Conservation (phyloP, 257 asterid species). For the Capsicum chinense region DNA sequence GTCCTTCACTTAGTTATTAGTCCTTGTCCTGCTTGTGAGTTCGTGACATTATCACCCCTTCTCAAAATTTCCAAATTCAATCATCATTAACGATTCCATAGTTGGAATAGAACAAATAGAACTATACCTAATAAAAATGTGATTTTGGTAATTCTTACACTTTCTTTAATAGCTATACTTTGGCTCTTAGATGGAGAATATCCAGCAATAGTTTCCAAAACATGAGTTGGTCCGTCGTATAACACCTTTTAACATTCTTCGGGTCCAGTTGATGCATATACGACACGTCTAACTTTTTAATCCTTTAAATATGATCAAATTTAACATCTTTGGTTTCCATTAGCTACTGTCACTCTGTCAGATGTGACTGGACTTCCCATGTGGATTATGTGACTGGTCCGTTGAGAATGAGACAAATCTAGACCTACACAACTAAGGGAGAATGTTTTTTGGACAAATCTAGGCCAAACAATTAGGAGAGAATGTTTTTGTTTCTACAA, state of each 20-base stretch:
- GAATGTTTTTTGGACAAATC: neutral
- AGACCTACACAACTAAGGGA: neutral
- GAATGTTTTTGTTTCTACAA: neutral
- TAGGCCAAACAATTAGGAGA: neutral
- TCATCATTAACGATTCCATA: neutral
- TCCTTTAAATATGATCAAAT: neutral
- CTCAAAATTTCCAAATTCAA: neutral
- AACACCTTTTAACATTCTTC: neutral
- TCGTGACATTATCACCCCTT: neutral
- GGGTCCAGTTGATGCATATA: neutral
- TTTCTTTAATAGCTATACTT: neutral
- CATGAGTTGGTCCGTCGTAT: neutral
- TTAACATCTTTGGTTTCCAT: conserved; percentile 13
- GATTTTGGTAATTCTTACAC: neutral
- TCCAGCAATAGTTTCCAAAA: neutral
- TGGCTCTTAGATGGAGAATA: neutral
- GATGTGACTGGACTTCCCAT: neutral
- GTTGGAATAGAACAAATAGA: neutral
- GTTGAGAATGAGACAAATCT: neutral
- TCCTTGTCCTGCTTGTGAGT: neutral
- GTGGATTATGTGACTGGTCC: neutral
- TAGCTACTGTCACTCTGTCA: neutral
- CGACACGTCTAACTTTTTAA: neutral
- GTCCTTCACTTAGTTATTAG: neutral
- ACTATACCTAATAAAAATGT: neutral